Base-by-base conservation (phyloP, 805 yeast genomes). In the Metschnikowia drakensbergensis region DNA sequence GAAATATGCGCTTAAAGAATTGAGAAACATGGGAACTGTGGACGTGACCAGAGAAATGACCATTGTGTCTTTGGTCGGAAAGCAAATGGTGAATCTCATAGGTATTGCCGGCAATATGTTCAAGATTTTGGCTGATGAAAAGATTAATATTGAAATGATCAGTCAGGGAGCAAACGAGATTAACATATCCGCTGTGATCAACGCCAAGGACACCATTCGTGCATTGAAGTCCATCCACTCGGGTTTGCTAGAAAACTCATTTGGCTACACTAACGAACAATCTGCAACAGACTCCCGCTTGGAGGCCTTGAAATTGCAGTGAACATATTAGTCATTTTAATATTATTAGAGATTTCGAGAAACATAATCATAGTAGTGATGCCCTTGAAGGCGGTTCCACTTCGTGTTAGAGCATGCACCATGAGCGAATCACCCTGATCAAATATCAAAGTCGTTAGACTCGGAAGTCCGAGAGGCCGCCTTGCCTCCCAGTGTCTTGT, bases 61-160 rank as follows among this genome's bases (percentile, higher is more conserved):
- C 55, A 94, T 94, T 63, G 86, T 94, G 29, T 90, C 97, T 2
- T 77, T 94, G 48, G 98, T 94, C 45, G 99, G 99, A 37, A 90
- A 88, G 62, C 96, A 92, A 66, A 92, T 94, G 98, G 90, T 90
- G 63, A 96, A 91, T 64, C 81, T 86, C 65, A 88, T 94, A 52
- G 99, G 99, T 63, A 91, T 89, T 64, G 99, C 99, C 0, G 97
- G 97, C 41, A 84, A 89, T 57, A 92, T 92, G 96, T 94, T 94
- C 73, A 83, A 90, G 58, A 88, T 95, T 1, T 74, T 94, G 57
- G 97, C 98, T 6, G 91, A 88, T 62, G 95, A 92, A 60, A 80
- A 81, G 40, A 86, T 94, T 63, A 94, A 94, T 69, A 89, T 94
- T 58, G 99, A 94, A 69, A 94, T 94, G 99, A 94, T 94, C 69